A percentile compares a stretch with the other conserved stretches of the same genome.
These are phyloP conservation scores for Rhododendron ovatum DNA, from an alignment of 148 eudicot genomes.

Conservation along the genomic window DNA sequence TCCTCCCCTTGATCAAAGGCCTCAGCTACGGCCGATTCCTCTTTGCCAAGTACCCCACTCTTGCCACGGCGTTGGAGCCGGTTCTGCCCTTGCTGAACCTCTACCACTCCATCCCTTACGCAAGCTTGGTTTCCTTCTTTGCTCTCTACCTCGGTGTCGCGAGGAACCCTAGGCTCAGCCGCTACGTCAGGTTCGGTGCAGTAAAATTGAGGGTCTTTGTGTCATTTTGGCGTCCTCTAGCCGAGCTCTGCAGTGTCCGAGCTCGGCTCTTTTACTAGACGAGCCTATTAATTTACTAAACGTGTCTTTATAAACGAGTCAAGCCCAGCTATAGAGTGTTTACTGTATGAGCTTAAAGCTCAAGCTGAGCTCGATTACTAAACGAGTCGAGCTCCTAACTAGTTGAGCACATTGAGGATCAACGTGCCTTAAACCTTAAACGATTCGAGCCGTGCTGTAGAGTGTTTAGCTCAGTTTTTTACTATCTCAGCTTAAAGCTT, in stretches of 20 bases:
- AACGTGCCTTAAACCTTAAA: too few relatives aligned
- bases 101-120: conserved; percentile 66
- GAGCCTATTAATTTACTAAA: too few relatives aligned
- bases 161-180: conserved; percentile 48
- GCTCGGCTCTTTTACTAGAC: background rate
- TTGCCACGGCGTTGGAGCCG: conserved; percentile 48
- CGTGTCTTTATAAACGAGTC: too few relatives aligned
- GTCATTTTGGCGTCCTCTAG: background rate
- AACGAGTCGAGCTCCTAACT: too few relatives aligned
- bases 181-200: conserved; percentile 47
- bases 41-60: conserved; percentile 53
- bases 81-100: conserved; percentile 53
- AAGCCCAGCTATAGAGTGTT: too few relatives aligned
- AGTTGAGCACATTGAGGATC: too few relatives aligned
- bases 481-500: background rate
- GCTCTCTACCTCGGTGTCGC: conserved; percentile 66
- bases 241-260: background rate
- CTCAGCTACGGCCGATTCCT: conserved; percentile 82
- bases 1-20: conserved; percentile 79
- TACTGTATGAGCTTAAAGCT: background rate
- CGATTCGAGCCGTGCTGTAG: background rate
- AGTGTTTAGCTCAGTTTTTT: background rate
- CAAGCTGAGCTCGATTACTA: background rate
- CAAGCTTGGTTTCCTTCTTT: conserved; percentile 70
- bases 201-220: background rate